These are phyloP conservation scores for Orbilia ellipsospora DNA, from an alignment of 2,329 filamentous ascomycete genomes.

Conservation along the genomic window DNA sequence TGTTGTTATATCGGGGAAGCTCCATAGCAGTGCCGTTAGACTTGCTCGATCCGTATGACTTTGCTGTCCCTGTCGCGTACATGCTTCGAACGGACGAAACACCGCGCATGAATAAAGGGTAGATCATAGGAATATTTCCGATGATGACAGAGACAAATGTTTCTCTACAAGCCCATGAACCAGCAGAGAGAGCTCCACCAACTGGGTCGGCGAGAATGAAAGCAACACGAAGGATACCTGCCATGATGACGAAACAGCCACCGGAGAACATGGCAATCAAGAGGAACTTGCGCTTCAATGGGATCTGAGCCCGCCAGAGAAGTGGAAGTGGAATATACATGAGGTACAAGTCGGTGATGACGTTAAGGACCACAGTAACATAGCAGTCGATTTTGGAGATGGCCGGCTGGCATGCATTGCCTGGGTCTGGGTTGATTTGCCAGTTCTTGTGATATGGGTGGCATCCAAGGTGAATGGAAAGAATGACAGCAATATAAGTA, in stretches of 20 bases:
- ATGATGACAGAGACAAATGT: conserved; percentile 63
- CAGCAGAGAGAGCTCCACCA: conserved; percentile 61
- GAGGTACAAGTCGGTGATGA: conserved; percentile 71
- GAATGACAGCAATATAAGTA: conserved; percentile 67
- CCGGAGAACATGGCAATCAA: conserved; percentile 69
- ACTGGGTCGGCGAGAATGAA: conserved; percentile 59
- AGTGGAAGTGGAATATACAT: conserved; percentile 69
- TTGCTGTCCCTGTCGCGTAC: conserved; percentile 48
- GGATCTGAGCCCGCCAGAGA: conserved; percentile 68
- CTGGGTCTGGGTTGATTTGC: conserved; percentile 70
- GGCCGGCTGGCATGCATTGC: conserved; percentile 66
- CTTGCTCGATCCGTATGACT: conserved; percentile 52
- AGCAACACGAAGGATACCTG: conserved; percentile 66
- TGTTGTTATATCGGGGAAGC: conserved; percentile 50
- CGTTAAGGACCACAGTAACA: conserved; percentile 68
- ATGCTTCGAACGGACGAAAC: conserved; percentile 37
- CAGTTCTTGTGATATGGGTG: conserved; percentile 68
- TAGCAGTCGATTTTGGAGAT: conserved; percentile 68
- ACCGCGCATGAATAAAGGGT: conserved; percentile 60
- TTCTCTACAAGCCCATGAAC: conserved; percentile 63
- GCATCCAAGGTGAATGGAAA: conserved; percentile 68
- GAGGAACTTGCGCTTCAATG: conserved; percentile 64
- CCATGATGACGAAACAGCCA: conserved; percentile 69
- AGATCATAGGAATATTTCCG: conserved; percentile 63
- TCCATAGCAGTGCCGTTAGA: conserved; percentile 46